These are phyloP conservation scores for Petrea volubilis DNA, from an alignment of 257 asterid genomes.

Conservation along the genomic window DNA sequence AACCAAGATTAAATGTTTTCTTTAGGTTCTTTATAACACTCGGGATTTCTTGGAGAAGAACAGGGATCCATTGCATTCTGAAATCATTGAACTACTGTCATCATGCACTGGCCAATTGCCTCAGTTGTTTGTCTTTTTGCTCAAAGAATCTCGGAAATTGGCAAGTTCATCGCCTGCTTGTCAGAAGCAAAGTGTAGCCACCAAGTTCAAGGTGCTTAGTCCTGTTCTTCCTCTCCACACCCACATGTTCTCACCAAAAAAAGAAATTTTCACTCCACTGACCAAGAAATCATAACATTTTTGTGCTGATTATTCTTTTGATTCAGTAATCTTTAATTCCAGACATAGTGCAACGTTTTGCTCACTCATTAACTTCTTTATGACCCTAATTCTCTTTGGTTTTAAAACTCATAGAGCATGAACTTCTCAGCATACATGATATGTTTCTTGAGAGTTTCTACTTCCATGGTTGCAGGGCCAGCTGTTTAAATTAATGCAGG, in stretches of 20 bases:
- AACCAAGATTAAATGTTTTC: slow-evolving; percentile 19
- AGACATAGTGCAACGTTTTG: neutral
- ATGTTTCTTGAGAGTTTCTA: neutral
- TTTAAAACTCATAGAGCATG: neutral
- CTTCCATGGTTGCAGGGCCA: slow-evolving; percentile 61
- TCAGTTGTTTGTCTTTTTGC: slow-evolving; percentile 52
- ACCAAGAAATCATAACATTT: neutral
- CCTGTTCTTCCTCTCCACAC: slow-evolving; percentile 3
- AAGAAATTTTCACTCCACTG: neutral
- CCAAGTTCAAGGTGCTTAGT: slow-evolving; percentile 71
- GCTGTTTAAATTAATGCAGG: slow-evolving; percentile 81
- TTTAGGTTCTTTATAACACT: slow-evolving; percentile 75
- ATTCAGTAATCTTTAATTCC: neutral
- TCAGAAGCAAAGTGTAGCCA: slow-evolving; percentile 72
- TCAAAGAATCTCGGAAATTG: slow-evolving; percentile 34
- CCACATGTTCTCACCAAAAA: neutral
- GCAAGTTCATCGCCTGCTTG: slow-evolving; percentile 42
- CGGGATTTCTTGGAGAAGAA: slow-evolving; percentile 87
- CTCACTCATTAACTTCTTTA: slow-evolving; percentile 1
- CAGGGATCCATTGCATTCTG: slow-evolving; percentile 73
- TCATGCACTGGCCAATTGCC: slow-evolving; percentile 58
- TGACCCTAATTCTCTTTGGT: neutral
- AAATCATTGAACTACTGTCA: slow-evolving; percentile 66
- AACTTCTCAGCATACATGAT: neutral
- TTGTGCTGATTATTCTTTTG: neutral